phyloP scores from a whole-genome alignment of 305 asterid genomes.

The Nicotiana rustica region DNA sequence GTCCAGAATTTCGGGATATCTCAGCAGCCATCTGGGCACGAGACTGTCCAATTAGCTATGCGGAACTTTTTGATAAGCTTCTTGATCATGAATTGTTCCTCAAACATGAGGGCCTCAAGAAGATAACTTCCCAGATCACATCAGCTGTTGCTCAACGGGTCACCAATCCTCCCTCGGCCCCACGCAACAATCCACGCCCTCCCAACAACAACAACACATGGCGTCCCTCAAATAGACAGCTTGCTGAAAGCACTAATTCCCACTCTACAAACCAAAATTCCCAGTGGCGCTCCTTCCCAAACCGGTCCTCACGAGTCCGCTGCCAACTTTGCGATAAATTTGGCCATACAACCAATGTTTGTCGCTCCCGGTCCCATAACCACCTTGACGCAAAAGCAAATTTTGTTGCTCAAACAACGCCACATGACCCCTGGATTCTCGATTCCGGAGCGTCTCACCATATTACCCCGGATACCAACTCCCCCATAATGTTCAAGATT shows the following conservation, averaged over 20 bases:
- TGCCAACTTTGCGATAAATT: not conserved
- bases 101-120: not conserved
- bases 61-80: not conserved
- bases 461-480: not conserved
- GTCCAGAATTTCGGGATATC: not conserved
- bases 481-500: not conserved
- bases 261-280: not conserved
- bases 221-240: not conserved
- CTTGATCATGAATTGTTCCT: not conserved
- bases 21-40: not conserved
- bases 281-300: not conserved
- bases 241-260: too few relatives aligned
- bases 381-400: too few relatives aligned
- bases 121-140: not conserved
- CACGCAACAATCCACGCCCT: not conserved
- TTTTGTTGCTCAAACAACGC: too few relatives aligned
- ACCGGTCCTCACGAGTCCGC: not conserved
- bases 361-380: too few relatives aligned
- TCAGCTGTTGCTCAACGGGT: not conserved
- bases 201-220: not conserved
- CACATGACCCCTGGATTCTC: not conserved
- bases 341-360: too few relatives aligned
- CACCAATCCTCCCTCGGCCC: not conserved
- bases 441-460: not conserved
- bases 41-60: not conserved